Evolutionary conservation across 768 basidiomycete genomes (phyloP).

Genomic region (Pleurotus ostreatus): DNA sequence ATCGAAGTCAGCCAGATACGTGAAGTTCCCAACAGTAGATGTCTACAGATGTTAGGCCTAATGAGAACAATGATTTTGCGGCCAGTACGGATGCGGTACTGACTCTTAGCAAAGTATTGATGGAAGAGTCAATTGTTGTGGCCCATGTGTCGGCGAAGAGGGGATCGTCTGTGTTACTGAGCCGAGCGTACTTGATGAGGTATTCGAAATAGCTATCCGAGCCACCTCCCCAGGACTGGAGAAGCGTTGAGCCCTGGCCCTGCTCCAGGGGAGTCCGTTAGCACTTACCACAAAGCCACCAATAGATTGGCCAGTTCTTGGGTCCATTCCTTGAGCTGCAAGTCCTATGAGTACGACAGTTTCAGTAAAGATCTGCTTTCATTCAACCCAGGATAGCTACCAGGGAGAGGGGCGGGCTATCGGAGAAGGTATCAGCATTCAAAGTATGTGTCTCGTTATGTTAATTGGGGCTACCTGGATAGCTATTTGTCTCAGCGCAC

Average conservation of each 20-base stretch:
- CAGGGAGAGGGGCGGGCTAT: conserved; percentile 30
- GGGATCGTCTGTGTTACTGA: conserved; percentile 61
- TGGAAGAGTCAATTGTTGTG: conserved; percentile 69
- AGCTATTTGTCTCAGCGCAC: conserved; percentile 41
- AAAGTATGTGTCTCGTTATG: not conserved
- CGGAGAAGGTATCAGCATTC: not conserved
- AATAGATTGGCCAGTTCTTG: conserved; percentile 37
- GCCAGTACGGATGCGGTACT: conserved; percentile 6
- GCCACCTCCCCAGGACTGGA: conserved; percentile 60
- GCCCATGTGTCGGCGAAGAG: conserved; percentile 64
- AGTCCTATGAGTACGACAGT: conserved; percentile 34
- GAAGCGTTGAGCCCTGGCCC: not conserved
- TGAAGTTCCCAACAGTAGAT: conserved; percentile 58
- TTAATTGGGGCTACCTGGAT: conserved; percentile 19
- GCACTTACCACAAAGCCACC: conserved; percentile 45
- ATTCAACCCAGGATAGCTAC: conserved; percentile 12
- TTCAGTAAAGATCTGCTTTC: not conserved
- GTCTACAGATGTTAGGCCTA: conserved; percentile 28
- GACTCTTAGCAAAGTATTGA: conserved; percentile 55
- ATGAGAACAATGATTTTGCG: not conserved
- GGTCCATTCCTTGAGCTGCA: conserved; percentile 50
- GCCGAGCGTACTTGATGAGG: conserved; percentile 66
- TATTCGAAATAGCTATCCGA: conserved; percentile 80
- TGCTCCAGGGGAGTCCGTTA: not conserved
- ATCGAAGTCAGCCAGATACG: conserved; percentile 67